These are phyloP conservation scores for Agastache rugosa DNA, from an alignment of 257 asterid species.

Conservation along the genomic window DNA sequence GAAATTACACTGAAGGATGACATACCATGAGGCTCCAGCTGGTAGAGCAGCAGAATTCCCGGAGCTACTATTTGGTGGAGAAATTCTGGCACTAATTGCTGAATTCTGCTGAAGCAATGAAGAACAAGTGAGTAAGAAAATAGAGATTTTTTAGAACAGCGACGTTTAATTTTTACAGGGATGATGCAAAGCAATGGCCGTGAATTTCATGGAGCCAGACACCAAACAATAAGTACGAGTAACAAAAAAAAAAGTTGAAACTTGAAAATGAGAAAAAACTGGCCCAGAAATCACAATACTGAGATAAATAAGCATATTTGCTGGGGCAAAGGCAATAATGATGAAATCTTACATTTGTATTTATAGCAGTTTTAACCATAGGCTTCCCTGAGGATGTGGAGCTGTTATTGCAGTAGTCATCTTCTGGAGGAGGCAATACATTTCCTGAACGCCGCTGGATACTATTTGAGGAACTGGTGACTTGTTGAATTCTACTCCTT, in stretches of 20 bases:
- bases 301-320: background rate
- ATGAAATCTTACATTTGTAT: constrained; percentile 67
- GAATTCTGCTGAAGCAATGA: constrained; percentile 43
- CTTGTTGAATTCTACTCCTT: constrained; percentile 87
- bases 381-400: constrained; percentile 63
- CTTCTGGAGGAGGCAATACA: constrained; percentile 87
- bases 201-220: background rate
- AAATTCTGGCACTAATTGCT: constrained; percentile 39
- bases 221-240: constrained; percentile 19
- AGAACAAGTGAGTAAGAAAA: constrained; percentile 14
- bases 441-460: constrained; percentile 80
- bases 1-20: constrained; percentile 21
- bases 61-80: constrained; percentile 85
- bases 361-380: constrained; percentile 52
- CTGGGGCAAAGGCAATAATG: constrained; percentile 27
- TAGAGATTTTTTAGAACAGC: constrained; percentile 9
- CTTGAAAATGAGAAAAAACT: constrained; percentile 12
- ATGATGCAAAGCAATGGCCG: background rate
- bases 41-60: constrained; percentile 92
- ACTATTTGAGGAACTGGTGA: constrained; percentile 64
- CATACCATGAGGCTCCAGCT: constrained; percentile 92
- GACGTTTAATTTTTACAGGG: constrained; percentile 13
- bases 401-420: constrained; percentile 67
- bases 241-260: background rate
- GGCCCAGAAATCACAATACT: background rate